These are phyloP conservation scores for Penicillium capsulatum DNA, from an alignment of 2,329 filamentous ascomycete species.

Conservation along the genomic window DNA sequence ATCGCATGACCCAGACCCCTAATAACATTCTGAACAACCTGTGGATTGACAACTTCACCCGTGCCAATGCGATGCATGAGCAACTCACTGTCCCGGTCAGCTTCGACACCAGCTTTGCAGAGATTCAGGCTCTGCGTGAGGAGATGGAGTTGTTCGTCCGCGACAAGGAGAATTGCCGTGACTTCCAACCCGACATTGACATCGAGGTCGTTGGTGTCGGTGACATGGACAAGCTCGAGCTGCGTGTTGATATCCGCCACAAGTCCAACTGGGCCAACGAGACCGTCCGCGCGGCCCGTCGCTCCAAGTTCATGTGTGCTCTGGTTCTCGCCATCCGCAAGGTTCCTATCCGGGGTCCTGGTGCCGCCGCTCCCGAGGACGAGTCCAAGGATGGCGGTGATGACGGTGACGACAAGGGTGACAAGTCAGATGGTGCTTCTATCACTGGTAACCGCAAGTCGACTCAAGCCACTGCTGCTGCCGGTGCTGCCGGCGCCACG, in stretches of 20 bases:
- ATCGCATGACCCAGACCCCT: constrained; percentile 76
- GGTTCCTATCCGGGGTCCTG: constrained; percentile 79
- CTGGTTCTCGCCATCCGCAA: constrained; percentile 78
- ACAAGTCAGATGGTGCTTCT: constrained; percentile 27
- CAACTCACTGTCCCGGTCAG: constrained; percentile 73
- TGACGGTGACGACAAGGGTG: constrained; percentile 38
- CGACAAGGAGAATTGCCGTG: constrained; percentile 77
- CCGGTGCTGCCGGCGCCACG: constrained; percentile 10
- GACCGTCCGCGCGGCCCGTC: constrained; percentile 68
- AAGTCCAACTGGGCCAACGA: constrained; percentile 94
- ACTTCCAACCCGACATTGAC: constrained; percentile 81
- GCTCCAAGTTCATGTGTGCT: constrained; percentile 96
- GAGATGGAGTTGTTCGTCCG: constrained; percentile 85
- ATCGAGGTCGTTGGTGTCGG: constrained; percentile 75
- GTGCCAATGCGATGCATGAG: constrained; percentile 89
- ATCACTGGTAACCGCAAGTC: constrained; percentile 41
- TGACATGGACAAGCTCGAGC: constrained; percentile 80
- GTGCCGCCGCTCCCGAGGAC: constrained; percentile 57
- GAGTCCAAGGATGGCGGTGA: constrained; percentile 51
- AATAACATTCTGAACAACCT: constrained; percentile 87
- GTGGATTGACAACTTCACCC: constrained; percentile 93
- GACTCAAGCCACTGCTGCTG: constrained; percentile 7
- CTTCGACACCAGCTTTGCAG: constrained; percentile 84
- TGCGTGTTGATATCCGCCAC: constrained; percentile 80
- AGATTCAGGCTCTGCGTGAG: constrained; percentile 75